phyloP scores from a whole-genome alignment of 441 rosid species.

The Erysimum pusillum region DNA sequence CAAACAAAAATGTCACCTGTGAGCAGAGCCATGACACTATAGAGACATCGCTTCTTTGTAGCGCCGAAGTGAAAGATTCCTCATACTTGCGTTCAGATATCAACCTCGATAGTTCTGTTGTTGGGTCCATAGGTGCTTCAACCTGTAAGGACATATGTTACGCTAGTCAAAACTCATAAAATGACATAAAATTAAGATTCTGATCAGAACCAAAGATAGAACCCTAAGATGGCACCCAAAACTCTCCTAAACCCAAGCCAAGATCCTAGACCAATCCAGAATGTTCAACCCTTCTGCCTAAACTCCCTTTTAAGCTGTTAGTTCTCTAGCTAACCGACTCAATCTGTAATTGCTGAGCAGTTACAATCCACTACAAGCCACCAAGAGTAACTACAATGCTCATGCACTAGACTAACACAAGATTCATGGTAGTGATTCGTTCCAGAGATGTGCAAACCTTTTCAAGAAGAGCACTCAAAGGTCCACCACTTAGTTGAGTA shows the following conservation, averaged over 20 bases:
- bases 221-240: conserved; percentile 16
- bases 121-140: conserved; percentile 64
- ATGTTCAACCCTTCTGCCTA: conserved; percentile 14
- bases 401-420: conserved; percentile 9
- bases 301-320: not conserved
- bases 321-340: conserved; percentile 19
- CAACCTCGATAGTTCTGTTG: conserved; percentile 60
- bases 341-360: conserved; percentile 18
- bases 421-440: not conserved
- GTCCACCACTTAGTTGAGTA: conserved; percentile 62
- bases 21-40: conserved; percentile 75
- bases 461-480: conserved; percentile 59
- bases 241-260: conserved; percentile 21
- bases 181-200: conserved; percentile 12
- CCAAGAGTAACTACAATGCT: conserved; percentile 16
- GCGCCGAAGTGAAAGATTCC: conserved; percentile 66
- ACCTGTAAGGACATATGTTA: conserved; percentile 48
- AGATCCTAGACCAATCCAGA: conserved; percentile 16
- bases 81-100: conserved; percentile 65
- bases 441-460: conserved; percentile 52
- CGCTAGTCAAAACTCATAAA: conserved; percentile 8
- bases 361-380: conserved; percentile 15
- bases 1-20: conserved; percentile 52
- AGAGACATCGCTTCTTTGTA: conserved; percentile 68
- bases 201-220: conserved; percentile 7